Conservation (phyloP, 2,329 filamentous ascomycete genomes). For the Aureobasidium uvarum region DNA sequence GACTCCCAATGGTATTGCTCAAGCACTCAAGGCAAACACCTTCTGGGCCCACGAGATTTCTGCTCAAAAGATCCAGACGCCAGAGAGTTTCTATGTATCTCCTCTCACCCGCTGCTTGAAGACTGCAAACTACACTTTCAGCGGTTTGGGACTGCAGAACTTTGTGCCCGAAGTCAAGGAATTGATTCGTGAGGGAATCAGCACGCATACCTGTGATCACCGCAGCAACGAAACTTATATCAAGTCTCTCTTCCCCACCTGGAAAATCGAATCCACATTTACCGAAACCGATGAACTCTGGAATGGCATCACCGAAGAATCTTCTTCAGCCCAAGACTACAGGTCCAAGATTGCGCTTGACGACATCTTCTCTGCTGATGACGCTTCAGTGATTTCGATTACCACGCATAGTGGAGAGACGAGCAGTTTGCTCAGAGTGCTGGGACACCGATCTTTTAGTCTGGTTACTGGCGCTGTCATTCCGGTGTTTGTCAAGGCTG, state of each 20-base stretch:
- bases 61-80: conserved; percentile 57
- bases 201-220: conserved; percentile 66
- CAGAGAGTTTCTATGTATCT: conserved; percentile 63
- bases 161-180: conserved; percentile 65
- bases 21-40: conserved; percentile 57
- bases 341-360: conserved; percentile 55
- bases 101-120: conserved; percentile 62
- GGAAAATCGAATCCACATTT: conserved; percentile 60
- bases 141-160: conserved; percentile 51
- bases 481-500: conserved; percentile 63
- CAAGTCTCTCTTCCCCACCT: conserved; percentile 52
- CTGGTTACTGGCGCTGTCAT: conserved; percentile 67
- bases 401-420: conserved; percentile 63
- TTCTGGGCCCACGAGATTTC: conserved; percentile 60
- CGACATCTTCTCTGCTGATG: conserved; percentile 56
- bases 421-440: conserved; percentile 51
- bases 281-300: conserved; percentile 58
- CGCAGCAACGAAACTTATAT: conserved; percentile 58
- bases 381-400: conserved; percentile 57
- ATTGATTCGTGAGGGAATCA: conserved; percentile 63
- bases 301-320: conserved; percentile 52
- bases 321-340: conserved; percentile 51
- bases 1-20: conserved; percentile 55
- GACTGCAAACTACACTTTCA: conserved; percentile 64
- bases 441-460: conserved; percentile 61